Base-by-base conservation (phyloP, 2,329 filamentous ascomycete genomes). In the Endothia cerciana region DNA sequence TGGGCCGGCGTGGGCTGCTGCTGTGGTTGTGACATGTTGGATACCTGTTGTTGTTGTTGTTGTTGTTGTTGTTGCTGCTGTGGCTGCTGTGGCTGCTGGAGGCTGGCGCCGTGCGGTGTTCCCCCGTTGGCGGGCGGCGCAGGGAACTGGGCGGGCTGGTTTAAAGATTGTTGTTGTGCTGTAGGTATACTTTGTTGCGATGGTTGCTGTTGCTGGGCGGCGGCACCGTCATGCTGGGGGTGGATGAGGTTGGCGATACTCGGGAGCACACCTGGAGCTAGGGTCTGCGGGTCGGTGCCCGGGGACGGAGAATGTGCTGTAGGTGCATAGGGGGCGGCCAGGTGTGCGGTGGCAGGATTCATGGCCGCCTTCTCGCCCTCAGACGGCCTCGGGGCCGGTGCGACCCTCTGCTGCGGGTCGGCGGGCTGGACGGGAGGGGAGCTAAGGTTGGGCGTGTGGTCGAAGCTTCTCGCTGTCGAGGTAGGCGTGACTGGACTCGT, bases 211-310 rank as follows among this genome's bases (percentile, higher is more conserved):
- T 60, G 58, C n/a, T 76, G 73, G 45, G 71, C 70, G 70, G 74
- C 78, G 73, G 77, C 68, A 69, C 76, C 78, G 73, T 84, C 82
- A 74, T 84, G 75, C 68, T 85, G 81, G 30, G 33, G 83, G 83
- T 95, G 89, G 80, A 95, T 93, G 72, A 96, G 84, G 78, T 94
- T 94, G 74, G 89, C 90, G 81, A 95, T 95, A 74, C 87, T 92
- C 67, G 92, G 89, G 45, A 68, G 64, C 38, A 63, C 61, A 63
- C 61, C 61, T 33, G 61, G 61, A n/a, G 51, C 49, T 69, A 91
- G 84, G 79, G 92, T 92, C 77, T 92, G 89, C 64, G 84, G 82
- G 68, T 86, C 83, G 72, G 79, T 77, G 69, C 78, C 80, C 70
- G 78, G 80, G 60, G 79, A 78, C 58, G 76, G 73, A 15, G 73